Evolutionary conservation across 2,329 filamentous ascomycete species (phyloP).

Genomic region (Aspergillus piperis): DNA sequence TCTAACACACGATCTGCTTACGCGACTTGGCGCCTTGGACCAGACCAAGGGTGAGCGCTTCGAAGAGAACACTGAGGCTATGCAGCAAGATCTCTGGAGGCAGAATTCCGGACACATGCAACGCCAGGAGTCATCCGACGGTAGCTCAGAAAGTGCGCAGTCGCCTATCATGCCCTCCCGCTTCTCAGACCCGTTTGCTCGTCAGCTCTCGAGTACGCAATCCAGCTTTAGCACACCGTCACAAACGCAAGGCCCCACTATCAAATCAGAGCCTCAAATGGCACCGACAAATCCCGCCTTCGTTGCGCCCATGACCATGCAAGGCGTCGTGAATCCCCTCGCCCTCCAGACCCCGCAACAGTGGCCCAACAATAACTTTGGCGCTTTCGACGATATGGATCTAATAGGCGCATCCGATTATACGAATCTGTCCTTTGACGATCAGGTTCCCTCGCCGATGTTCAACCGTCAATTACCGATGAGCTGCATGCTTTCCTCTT

Average conservation of each 20-base stretch:
- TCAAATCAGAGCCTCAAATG: constrained; percentile 32
- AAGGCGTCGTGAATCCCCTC: constrained; percentile 40
- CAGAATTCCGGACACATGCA: constrained; percentile 55
- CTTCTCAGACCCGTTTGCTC: constrained; percentile 33
- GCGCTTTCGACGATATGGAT: constrained; percentile 37
- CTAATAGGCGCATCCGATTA: constrained; percentile 35
- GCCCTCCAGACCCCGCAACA: constrained; percentile 35
- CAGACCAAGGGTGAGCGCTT: constrained; percentile 56
- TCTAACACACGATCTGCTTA: constrained; percentile 65
- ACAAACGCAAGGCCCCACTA: constrained; percentile 27
- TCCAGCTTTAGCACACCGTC: constrained; percentile 42
- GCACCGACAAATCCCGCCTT: constrained; percentile 26
- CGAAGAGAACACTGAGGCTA: constrained; percentile 58
- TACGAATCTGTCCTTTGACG: constrained; percentile 35
- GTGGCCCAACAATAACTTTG: constrained; percentile 30
- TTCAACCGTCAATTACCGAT: constrained; percentile 39
- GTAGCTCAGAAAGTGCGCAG: constrained; percentile 58
- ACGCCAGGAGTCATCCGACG: constrained; percentile 58
- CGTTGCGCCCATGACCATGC: constrained; percentile 30
- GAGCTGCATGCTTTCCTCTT: constrained; percentile 34
- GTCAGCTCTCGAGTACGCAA: constrained; percentile 43
- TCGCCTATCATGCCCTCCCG: constrained; percentile 38
- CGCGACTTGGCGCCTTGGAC: constrained; percentile 60
- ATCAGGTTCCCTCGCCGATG: constrained; percentile 36
- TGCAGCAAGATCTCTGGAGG: constrained; percentile 58